A percentile compares a stretch with the other conserved stretches of the same genome.
Conservation (phyloP, 2,329 filamentous ascomycete genomes). For the Westerdykella ornata region DNA sequence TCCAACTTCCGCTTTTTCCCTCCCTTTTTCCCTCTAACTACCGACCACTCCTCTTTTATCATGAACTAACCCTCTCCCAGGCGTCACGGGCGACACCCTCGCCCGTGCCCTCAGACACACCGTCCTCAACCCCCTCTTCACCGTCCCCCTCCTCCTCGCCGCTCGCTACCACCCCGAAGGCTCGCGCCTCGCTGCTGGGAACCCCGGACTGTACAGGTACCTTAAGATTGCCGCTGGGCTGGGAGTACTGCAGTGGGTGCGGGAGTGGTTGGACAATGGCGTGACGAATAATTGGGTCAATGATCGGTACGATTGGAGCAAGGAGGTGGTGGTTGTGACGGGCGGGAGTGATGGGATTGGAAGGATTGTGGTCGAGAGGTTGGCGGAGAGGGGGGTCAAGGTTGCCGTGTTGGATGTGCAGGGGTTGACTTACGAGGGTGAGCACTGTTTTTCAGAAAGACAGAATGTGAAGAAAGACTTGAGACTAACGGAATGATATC, state of each 20-base stretch:
- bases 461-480: too few species aligned
- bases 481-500: neutral
- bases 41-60: neutral
- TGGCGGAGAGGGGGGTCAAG: conserved; percentile 59
- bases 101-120: conserved; percentile 53
- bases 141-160: conserved; percentile 57
- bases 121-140: conserved; percentile 57
- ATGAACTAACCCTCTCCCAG: conserved; percentile 11
- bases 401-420: conserved; percentile 68
- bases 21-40: neutral
- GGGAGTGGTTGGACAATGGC: conserved; percentile 47
- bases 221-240: conserved; percentile 51
- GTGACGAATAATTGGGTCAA: conserved; percentile 47
- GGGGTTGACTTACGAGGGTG: conserved; percentile 49
- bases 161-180: conserved; percentile 59
- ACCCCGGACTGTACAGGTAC: conserved; percentile 48
- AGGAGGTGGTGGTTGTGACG: conserved; percentile 66
- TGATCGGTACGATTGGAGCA: conserved; percentile 58
- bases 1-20: neutral
- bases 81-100: conserved; percentile 50
- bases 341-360: conserved; percentile 72
- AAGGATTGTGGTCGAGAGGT: conserved; percentile 54
- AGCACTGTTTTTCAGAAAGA: neutral
- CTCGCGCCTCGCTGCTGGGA: conserved; percentile 44
- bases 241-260: conserved; percentile 46